These are phyloP conservation scores for Naegleria fowleri DNA, from an alignment of 208 protist genomes.

Conservation along the genomic window DNA sequence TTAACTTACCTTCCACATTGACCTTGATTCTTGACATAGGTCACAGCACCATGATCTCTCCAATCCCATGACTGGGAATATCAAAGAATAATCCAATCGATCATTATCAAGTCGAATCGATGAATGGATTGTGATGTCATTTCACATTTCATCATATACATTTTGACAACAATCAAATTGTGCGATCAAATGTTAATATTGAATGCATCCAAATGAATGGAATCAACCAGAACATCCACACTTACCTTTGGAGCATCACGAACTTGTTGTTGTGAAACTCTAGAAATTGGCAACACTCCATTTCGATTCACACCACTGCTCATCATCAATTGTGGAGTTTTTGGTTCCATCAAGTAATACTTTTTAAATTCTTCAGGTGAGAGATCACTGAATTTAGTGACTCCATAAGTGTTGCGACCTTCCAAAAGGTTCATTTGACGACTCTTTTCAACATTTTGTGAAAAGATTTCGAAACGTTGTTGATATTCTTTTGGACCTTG, in stretches of 20 bases:
- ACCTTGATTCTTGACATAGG: constrained; percentile 85
- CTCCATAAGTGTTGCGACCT: neutral
- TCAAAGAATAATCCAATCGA: no score
- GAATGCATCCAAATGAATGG: no score
- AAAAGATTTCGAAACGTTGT: neutral
- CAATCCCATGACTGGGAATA: constrained; percentile 57
- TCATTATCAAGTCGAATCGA: no score
- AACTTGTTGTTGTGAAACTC: no score
- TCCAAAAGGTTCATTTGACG: neutral
- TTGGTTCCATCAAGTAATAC: neutral
- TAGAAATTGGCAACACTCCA: neutral
- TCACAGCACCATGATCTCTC: constrained; percentile 71
- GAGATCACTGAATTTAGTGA: constrained; percentile 20
- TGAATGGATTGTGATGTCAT: no score
- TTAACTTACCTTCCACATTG: constrained; percentile 72
- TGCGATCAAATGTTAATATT: no score
- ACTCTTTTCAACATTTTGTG: neutral
- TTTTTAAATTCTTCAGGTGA: neutral
- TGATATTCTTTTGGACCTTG: neutral
- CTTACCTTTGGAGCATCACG: neutral
- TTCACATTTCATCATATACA: no score
- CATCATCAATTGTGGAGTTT: neutral
- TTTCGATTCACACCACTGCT: neutral
- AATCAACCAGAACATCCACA: neutral
- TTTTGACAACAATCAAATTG: no score